Evolutionary conservation across 768 basidiomycete genomes (phyloP), one percentile per base, ranked within the genome.

Genomic region (Boletus insuetus): DNA sequence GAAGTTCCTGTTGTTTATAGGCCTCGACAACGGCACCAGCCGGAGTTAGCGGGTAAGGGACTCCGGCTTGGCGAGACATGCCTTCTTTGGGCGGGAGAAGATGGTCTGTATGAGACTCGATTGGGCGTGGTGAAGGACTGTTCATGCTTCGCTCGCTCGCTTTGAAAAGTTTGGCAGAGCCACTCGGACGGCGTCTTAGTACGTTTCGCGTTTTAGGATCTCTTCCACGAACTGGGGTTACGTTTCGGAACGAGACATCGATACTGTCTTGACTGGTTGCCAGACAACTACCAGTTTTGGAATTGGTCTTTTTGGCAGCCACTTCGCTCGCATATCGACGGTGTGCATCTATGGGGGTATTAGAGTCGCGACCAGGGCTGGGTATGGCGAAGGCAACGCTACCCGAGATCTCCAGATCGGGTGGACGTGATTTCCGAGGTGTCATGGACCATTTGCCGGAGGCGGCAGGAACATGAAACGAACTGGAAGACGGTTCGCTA

Each of bases 11-110:
- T 44, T 74, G 74, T 63, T 78, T 80, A 63, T 82, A 82, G 11
- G 79, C 78, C 35, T 74, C 74, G 3, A 70, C 77, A 35, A 82
- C 75, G 1, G 75, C 75, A 1, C 74, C 71, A 0, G 79, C 78
- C 2, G 81, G 79, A 1, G 81, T 81, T 22, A 80, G 68, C 8
- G 64, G 26, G 31, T 53, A 49, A 51, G 55, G 14, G 4, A 26
- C 1, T 7, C 29, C 20, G 24, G 7, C 42, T 7, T 14, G 39
- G 13, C 32, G 50, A 4, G 51, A 53, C 12, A 11, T 40, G 38
- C 31, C 14, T 0, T 51, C 50, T 13, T 50, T 53, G 14, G 46
- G 44, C 4, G 40, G 29, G 10, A 34, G 45, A 9, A 38, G 49
- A 19, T 3, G 31, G 13, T 50, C 39, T 17, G 37, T 31, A 29